Evolutionary conservation across 139 green algal species (phyloP), one percentile per base, ranked within the genome.

Genomic region (Chlamydomonas sp.): DNA sequence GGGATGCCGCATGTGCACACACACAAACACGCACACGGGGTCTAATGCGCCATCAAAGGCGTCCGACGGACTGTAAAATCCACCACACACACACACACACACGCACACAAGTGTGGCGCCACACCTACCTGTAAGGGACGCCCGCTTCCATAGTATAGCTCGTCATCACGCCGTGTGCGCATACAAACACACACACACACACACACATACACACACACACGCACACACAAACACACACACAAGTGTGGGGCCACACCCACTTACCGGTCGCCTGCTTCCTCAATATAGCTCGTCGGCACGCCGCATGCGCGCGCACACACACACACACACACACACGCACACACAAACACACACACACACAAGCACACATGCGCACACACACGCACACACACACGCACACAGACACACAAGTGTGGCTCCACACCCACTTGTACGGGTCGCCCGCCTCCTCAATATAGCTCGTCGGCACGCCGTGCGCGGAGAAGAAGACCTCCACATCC

Each of bases 1-100:
- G 95, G 95, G 60, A 99, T 95, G 37, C 95, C 95, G 76, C 99
- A 95, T 38, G 95, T 95, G 24, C 72, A 90, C 86, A 99, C n/a
- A n/a, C n/a, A n/a, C n/a, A n/a, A n/a, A n/a, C n/a, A n/a, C n/a
- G n/a, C n/a, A n/a, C n/a, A n/a, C n/a, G n/a, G n/a, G n/a, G n/a
- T n/a, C n/a, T n/a, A n/a, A n/a, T n/a, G n/a, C n/a, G n/a, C n/a
- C n/a, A n/a, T n/a, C n/a, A n/a, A n/a, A n/a, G n/a, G n/a, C n/a
- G n/a, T n/a, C n/a, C n/a, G n/a, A n/a, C n/a, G n/a, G n/a, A n/a
- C n/a, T n/a, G n/a, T n/a, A n/a, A n/a, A n/a, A n/a, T n/a, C n/a
- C n/a, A n/a, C n/a, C n/a, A n/a, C n/a, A n/a, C n/a, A n/a, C n/a
- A n/a, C n/a, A n/a, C n/a, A n/a, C n/a, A n/a, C n/a, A n/a, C n/a